These are phyloP conservation scores for Fraxinus excelsior DNA, from an alignment of 257 asterid species.

Conservation along the genomic window DNA sequence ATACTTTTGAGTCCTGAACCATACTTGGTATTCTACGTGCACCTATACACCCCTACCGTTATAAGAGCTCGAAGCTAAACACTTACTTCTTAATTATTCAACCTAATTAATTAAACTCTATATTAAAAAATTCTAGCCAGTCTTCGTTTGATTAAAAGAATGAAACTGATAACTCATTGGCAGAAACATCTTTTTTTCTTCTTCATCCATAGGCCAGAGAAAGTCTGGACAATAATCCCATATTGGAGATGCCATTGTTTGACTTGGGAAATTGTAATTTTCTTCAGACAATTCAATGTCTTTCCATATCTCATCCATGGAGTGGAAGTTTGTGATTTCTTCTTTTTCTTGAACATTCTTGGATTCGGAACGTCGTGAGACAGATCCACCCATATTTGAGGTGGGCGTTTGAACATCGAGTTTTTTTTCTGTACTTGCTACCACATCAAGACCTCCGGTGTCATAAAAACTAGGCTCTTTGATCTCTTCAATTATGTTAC, in stretches of 20 bases:
- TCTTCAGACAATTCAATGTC: constrained; percentile 66
- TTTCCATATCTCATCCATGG: constrained; percentile 86
- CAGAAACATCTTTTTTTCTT: constrained; percentile 42
- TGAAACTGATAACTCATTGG: constrained; percentile 36
- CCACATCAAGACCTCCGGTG: constrained; percentile 44
- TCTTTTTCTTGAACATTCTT: background rate
- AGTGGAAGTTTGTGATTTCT: background rate
- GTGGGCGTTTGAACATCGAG: constrained; percentile 10
- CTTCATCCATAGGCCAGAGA: constrained; percentile 57
- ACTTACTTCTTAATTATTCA: background rate
- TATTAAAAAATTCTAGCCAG: background rate
- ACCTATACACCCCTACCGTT: background rate
- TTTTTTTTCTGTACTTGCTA: constrained; percentile 22
- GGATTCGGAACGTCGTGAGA: background rate
- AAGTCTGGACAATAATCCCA: constrained; percentile 62
- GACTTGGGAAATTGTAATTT: constrained; percentile 28
- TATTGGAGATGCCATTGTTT: constrained; percentile 47
- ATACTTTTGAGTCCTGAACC: background rate
- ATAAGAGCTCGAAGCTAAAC: background rate
- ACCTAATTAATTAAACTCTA: background rate
- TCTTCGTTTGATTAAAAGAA: constrained; percentile 34
- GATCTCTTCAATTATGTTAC: constrained; percentile 22
- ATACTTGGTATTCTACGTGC: background rate
- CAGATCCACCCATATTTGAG: background rate
- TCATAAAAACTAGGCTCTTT: constrained; percentile 60